These are phyloP conservation scores for Vanderwaltozyma tropicalis DNA, from an alignment of 805 yeast genomes.

Conservation along the genomic window DNA sequence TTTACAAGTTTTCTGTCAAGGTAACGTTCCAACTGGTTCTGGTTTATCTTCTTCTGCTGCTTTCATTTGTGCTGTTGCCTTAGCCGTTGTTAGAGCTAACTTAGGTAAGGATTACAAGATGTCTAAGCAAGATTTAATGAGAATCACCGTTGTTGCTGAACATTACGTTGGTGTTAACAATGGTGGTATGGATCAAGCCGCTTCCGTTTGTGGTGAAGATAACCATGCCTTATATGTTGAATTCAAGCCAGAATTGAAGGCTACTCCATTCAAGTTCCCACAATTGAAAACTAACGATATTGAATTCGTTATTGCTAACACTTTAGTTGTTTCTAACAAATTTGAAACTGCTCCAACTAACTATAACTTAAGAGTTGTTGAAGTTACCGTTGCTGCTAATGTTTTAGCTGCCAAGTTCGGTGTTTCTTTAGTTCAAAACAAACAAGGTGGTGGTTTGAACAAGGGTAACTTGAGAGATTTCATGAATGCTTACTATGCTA, in stretches of 20 bases:
- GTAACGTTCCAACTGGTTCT: slow-evolving; percentile 63
- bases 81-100: slow-evolving; percentile 46
- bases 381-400: slow-evolving; percentile 55
- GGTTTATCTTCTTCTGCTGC: slow-evolving; percentile 68
- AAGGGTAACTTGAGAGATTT: slow-evolving; percentile 57
- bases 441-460: slow-evolving; percentile 11
- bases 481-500: slow-evolving; percentile 39
- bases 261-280: slow-evolving; percentile 47
- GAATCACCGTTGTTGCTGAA: slow-evolving; percentile 55
- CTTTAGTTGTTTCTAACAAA: slow-evolving; percentile 53
- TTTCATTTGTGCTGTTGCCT: slow-evolving; percentile 53
- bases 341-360: slow-evolving; percentile 59
- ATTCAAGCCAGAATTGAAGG: slow-evolving; percentile 49
- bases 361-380: slow-evolving; percentile 63
- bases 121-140: slow-evolving; percentile 43
- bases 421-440: slow-evolving; percentile 23
- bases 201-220: slow-evolving; percentile 52
- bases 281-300: slow-evolving; percentile 33
- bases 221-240: slow-evolving; percentile 50
- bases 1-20: slow-evolving; percentile 44
- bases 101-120: slow-evolving; percentile 30
- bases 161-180: slow-evolving; percentile 65
- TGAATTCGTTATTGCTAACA: slow-evolving; percentile 52
- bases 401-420: slow-evolving; percentile 41
- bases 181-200: slow-evolving; percentile 78